Conservation (phyloP, 1,284 basidiomycete genomes). For the Rhodotorula sp. region DNA sequence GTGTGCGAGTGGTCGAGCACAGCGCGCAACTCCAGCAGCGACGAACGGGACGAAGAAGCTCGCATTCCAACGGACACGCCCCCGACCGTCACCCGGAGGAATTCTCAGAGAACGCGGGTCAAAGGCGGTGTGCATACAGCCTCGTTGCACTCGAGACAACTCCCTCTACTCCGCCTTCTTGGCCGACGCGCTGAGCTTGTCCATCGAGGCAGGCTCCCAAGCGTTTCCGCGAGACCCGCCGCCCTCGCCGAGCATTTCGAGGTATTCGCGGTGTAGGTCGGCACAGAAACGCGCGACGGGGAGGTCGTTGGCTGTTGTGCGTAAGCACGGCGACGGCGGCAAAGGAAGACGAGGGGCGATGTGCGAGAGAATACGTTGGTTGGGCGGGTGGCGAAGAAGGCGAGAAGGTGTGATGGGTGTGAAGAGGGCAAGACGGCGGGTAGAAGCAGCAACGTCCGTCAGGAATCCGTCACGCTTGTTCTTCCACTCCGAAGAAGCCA, state of each 20-base stretch:
- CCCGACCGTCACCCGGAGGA: no score
- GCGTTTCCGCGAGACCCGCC: slow-evolving; percentile 15
- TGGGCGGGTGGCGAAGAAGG: neutral
- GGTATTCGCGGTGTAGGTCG: slow-evolving; percentile 26
- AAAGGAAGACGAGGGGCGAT: neutral
- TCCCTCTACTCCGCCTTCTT: neutral
- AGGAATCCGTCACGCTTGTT: no score
- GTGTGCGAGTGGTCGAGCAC: no score
- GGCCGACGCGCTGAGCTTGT: neutral
- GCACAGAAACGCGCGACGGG: slow-evolving; percentile 33
- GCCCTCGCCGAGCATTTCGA: slow-evolving; percentile 32
- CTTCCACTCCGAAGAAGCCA: neutral
- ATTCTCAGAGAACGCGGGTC: neutral
- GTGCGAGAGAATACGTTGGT: neutral
- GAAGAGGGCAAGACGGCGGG: no score
- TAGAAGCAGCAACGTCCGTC: no score
- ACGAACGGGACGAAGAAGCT: no score
- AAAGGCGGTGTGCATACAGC: neutral
- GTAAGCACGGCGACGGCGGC: neutral
- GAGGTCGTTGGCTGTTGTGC: slow-evolving; percentile 28
- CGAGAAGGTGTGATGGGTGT: no score
- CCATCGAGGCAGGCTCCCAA: neutral
- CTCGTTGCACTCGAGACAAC: neutral
- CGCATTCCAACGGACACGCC: no score
- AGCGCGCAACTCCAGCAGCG: no score